Conservation (phyloP, 441 rosid genomes). For the Hura crepitans region DNA sequence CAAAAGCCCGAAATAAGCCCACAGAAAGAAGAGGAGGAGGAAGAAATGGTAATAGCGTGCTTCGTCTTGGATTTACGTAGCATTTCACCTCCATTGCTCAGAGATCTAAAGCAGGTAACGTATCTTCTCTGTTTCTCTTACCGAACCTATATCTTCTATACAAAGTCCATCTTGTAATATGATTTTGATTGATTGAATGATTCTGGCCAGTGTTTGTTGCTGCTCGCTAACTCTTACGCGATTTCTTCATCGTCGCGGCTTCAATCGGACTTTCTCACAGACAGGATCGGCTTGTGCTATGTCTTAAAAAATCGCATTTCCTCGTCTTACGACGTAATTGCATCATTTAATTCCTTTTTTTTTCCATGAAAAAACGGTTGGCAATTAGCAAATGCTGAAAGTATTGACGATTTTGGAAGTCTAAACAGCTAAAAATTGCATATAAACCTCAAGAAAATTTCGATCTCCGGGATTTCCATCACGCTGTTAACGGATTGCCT, state of each 20-base stretch:
- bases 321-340: slow-evolving; percentile 51
- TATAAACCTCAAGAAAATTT: slow-evolving; percentile 60
- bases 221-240: slow-evolving; percentile 61
- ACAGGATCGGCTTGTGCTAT: slow-evolving; percentile 69
- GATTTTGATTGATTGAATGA: slow-evolving; percentile 16
- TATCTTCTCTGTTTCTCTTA: not conserved
- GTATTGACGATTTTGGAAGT: slow-evolving; percentile 8
- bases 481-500: slow-evolving; percentile 66
- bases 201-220: slow-evolving; percentile 54
- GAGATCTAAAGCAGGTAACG: slow-evolving; percentile 64
- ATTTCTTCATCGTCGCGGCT: slow-evolving; percentile 28
- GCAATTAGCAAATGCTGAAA: not conserved
- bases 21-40: slow-evolving; percentile 14
- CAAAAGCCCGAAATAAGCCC: not conserved
- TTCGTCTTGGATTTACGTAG: slow-evolving; percentile 67
- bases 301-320: slow-evolving; percentile 44
- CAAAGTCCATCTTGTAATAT: not conserved
- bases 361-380: not conserved
- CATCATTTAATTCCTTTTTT: slow-evolving; percentile 10
- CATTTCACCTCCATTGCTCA: slow-evolving; percentile 52
- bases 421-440: slow-evolving; percentile 55
- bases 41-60: slow-evolving; percentile 56
- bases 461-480: slow-evolving; percentile 72
- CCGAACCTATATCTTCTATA: not conserved
- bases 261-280: slow-evolving; percentile 40